These are phyloP conservation scores for Bipolaris victoriae DNA, from an alignment of 2,329 filamentous ascomycete genomes.

Conservation along the genomic window DNA sequence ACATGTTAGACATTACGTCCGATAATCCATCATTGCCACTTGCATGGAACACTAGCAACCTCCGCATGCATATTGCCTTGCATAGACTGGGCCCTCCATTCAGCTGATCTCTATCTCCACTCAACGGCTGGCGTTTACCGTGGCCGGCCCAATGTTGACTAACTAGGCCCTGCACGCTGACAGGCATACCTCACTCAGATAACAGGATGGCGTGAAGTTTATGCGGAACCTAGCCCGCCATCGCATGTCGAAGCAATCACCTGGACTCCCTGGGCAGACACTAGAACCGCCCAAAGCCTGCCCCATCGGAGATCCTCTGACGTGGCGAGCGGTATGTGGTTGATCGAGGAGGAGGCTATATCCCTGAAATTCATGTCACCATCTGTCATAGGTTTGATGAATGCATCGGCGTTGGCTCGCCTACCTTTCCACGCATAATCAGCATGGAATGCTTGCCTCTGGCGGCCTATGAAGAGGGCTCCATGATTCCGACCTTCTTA, in stretches of 20 bases:
- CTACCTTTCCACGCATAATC: conserved; percentile 33
- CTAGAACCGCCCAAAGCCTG: conserved; percentile 56
- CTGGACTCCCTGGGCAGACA: conserved; percentile 49
- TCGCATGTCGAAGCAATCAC: conserved; percentile 54
- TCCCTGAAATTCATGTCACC: conserved; percentile 48
- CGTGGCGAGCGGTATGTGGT: conserved; percentile 57
- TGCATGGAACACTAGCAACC: conserved; percentile 43
- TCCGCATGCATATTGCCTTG: conserved; percentile 49
- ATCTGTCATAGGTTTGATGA: conserved; percentile 48
- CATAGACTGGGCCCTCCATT: conserved; percentile 41
- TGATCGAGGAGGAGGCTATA: conserved; percentile 47
- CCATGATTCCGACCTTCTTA: conserved; percentile 44
- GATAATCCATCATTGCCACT: conserved; percentile 46
- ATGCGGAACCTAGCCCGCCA: conserved; percentile 52
- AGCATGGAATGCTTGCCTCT: conserved; percentile 40
- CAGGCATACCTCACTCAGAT: conserved; percentile 51
- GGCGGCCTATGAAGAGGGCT: conserved; percentile 36
- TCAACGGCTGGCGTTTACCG: conserved; percentile 48
- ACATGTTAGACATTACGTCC: conserved; percentile 42
- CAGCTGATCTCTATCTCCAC: conserved; percentile 50
- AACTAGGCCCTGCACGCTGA: conserved; percentile 51
- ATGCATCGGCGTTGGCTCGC: conserved; percentile 37
- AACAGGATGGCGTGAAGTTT: conserved; percentile 52
- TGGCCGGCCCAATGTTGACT: conserved; percentile 50
- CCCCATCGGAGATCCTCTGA: conserved; percentile 60